These are phyloP conservation scores for Tuber brumale DNA, from an alignment of 495 filamentous ascomycete genomes.

Conservation along the genomic window DNA sequence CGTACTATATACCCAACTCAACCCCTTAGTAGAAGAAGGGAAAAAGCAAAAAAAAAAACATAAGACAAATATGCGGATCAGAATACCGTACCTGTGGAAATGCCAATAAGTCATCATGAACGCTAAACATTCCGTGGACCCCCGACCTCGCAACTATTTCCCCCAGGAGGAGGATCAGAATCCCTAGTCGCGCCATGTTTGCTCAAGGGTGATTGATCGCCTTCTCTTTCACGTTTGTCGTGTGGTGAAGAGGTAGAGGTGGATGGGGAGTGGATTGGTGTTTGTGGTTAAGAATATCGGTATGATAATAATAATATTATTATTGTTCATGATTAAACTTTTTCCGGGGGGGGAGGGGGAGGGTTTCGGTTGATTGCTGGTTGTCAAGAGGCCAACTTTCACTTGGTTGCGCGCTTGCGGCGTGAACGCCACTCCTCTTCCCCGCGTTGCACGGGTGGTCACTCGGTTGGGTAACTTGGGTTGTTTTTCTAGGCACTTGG, in stretches of 20 bases:
- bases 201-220: background rate
- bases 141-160: constrained; percentile 6
- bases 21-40: background rate
- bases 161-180: background rate
- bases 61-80: constrained; percentile 7
- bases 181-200: background rate
- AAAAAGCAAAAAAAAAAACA: constrained; percentile 16
- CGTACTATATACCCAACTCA: constrained; percentile 53
- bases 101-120: constrained; percentile 85
- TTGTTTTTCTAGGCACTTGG: background rate
- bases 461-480: background rate
- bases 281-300: constrained; percentile 1
- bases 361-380: background rate
- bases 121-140: constrained; percentile 54
- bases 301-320: too few species aligned
- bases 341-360: background rate
- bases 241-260: background rate
- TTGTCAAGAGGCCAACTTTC: constrained; percentile 5
- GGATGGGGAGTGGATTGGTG: background rate
- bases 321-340: background rate
- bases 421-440: background rate
- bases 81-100: constrained; percentile 78
- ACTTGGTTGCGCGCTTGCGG: background rate
- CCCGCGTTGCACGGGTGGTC: background rate
- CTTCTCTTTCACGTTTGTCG: background rate